phyloP scores from a whole-genome alignment of 1,139 yeast species.

The Scheffersomyces segobiensis region DNA sequence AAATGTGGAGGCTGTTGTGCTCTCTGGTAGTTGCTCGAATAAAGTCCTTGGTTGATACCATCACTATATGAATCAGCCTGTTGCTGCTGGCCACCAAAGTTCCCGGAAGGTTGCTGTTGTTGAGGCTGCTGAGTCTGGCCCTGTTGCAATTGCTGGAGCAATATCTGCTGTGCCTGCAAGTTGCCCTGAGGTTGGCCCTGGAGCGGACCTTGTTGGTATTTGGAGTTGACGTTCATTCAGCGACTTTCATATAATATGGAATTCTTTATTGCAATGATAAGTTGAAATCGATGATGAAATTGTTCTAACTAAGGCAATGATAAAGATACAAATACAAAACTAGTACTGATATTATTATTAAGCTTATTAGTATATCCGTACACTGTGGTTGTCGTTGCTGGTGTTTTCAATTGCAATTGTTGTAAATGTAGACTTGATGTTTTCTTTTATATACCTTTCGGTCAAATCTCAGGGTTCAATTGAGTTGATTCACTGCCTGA shows the following conservation, averaged over 20 bases:
- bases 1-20: slow-evolving; percentile 25
- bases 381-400: no score
- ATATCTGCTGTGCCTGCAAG: slow-evolving; percentile 46
- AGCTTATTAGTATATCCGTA: no score
- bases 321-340: no score
- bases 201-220: slow-evolving; percentile 33
- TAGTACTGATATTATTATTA: no score
- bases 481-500: no score
- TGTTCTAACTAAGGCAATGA: no score
- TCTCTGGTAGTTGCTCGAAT: slow-evolving; percentile 30
- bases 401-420: no score
- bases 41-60: slow-evolving; percentile 35
- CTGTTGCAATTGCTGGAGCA: slow-evolving; percentile 47
- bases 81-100: slow-evolving; percentile 21
- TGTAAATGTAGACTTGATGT: no score
- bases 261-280: not conserved
- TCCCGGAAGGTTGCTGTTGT: slow-evolving; percentile 15
- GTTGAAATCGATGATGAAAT: no score
- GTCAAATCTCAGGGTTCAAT: no score
- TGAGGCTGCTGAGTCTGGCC: slow-evolving; percentile 24
- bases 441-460: no score
- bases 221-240: slow-evolving; percentile 29
- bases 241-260: not conserved
- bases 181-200: slow-evolving; percentile 31
- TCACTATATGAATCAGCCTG: slow-evolving; percentile 25